Evolutionary conservation across 768 basidiomycete species (phyloP).

Genomic region (Boletus subcaerulescens): DNA sequence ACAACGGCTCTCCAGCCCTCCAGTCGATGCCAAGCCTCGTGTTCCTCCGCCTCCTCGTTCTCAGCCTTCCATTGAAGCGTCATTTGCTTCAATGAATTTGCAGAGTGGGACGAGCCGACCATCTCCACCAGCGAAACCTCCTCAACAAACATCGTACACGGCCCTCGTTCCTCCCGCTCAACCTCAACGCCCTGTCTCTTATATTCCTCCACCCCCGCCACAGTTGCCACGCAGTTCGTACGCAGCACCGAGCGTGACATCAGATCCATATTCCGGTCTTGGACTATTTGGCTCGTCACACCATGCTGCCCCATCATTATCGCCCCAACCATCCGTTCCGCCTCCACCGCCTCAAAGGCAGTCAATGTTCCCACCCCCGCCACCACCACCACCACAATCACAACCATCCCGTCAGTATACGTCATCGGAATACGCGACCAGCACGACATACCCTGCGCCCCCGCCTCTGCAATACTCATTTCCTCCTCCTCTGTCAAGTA

Average conservation of each 20-base stretch:
- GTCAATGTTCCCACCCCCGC: slow-evolving; percentile 14
- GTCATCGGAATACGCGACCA: slow-evolving; percentile 10
- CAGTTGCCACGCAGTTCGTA: slow-evolving; percentile 26
- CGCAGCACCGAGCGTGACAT: slow-evolving; percentile 19
- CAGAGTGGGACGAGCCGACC: slow-evolving; percentile 27
- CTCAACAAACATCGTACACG: slow-evolving; percentile 28
- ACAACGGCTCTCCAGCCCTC: slow-evolving; percentile 50
- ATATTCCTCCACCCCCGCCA: slow-evolving; percentile 23
- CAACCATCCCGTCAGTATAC: slow-evolving; percentile 22
- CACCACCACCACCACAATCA: slow-evolving; percentile 16
- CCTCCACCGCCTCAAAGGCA: slow-evolving; percentile 28
- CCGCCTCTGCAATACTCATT: slow-evolving; percentile 27
- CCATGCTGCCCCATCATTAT: neutral
- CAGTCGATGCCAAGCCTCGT: slow-evolving; percentile 47
- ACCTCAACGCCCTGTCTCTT: slow-evolving; percentile 22
- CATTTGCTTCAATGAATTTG: slow-evolving; percentile 59
- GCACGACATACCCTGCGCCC: slow-evolving; percentile 26
- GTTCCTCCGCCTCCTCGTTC: slow-evolving; percentile 45
- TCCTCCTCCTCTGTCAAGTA: slow-evolving; percentile 14
- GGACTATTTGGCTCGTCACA: slow-evolving; percentile 27
- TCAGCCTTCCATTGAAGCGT: slow-evolving; percentile 42
- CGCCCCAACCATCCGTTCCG: slow-evolving; percentile 11
- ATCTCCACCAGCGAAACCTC: slow-evolving; percentile 28
- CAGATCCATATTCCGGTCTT: slow-evolving; percentile 37
- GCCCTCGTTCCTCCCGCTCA: slow-evolving; percentile 11